phyloP scores from a whole-genome alignment of 2,329 filamentous ascomycete species.

The Triangularia setosa region DNA sequence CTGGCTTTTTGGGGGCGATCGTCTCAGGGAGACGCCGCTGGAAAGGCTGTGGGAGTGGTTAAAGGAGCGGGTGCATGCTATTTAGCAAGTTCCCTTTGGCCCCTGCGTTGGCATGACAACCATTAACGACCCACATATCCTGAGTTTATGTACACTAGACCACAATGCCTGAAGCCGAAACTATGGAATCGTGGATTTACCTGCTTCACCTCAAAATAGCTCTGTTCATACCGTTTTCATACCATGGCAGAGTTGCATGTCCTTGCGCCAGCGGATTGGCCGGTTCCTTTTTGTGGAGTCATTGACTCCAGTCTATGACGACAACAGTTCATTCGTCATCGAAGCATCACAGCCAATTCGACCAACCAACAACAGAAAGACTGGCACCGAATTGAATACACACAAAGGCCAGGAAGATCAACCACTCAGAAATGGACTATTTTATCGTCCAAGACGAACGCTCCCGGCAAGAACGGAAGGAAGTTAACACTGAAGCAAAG shows the following conservation, averaged over 20 bases:
- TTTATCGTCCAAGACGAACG: constrained; percentile 9
- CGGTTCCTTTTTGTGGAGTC: not conserved
- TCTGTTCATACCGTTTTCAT: too few species aligned
- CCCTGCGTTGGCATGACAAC: too few species aligned
- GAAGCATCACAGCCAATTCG: not conserved
- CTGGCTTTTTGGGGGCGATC: not conserved
- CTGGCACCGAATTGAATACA: not conserved
- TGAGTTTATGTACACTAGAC: too few species aligned
- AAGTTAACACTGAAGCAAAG: not conserved
- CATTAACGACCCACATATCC: too few species aligned
- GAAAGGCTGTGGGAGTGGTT: not conserved
- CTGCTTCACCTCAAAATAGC: too few species aligned
- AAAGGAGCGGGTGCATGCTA: not conserved
- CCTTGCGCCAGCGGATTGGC: not conserved
- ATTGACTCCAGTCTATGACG: not conserved
- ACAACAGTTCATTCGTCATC: not conserved
- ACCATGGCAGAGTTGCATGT: not conserved
- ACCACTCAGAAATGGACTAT: constrained; percentile 2
- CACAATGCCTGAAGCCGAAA: too few species aligned
- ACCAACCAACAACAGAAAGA: not conserved
- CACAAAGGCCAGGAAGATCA: not conserved
- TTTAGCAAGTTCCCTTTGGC: too few species aligned
- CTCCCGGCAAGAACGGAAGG: not conserved
- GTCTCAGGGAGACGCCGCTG: not conserved
- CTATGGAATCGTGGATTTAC: too few species aligned